Evolutionary conservation across 495 filamentous ascomycete genomes (phyloP), one percentile per base, ranked within the genome.

Genomic region (Penicillium subrubescens): DNA sequence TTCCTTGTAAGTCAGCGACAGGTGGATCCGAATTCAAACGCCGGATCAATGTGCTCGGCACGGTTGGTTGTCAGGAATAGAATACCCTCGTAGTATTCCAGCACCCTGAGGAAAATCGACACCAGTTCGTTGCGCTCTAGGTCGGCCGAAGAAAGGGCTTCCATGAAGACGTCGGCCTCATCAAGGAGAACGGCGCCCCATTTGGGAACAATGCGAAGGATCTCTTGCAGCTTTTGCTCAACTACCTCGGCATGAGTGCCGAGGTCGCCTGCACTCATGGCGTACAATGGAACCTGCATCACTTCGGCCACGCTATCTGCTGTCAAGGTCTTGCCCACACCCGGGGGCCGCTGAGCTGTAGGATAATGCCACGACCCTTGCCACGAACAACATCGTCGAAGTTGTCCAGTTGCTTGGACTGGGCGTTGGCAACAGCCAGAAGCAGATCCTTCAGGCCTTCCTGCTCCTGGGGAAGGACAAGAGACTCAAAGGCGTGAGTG

Each of bases 31-130:
- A 12, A 81, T 54, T 80, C 74, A 62, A 87, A 83, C 2, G 83
- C 83, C 0, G 75, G 64, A 34, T 87, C 84, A 61, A 87, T 81
- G 37, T 76, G 66, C 7, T 76, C 71, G 17, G 80, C 72, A 5
- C 82, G 80, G 67, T 87, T 88, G 34, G 83, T 87, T 0, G 84
- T 86, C 51, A 87, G 81, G 75, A 88, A 87, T 63, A 88, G 75
- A 60, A 89, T 86, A 27, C 88, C 87, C 70, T 84, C 79, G 76
- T 83, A 67, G 76, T 87, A 83, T 65, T 86, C 77, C 55, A 87
- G 60, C 74, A 86, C 63, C 59, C 83, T 73, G 37, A 85, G 67
- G 71, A 85, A 86, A 39, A 84, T 79, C 7, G 80, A 80, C 7
- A 84, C 81, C 15, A 84, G 71, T 21, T 72, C 75, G 63, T 84